Evolutionary conservation across 2,329 filamentous ascomycete genomes (phyloP).

Genomic region (Dryadomyces quercivorus): DNA sequence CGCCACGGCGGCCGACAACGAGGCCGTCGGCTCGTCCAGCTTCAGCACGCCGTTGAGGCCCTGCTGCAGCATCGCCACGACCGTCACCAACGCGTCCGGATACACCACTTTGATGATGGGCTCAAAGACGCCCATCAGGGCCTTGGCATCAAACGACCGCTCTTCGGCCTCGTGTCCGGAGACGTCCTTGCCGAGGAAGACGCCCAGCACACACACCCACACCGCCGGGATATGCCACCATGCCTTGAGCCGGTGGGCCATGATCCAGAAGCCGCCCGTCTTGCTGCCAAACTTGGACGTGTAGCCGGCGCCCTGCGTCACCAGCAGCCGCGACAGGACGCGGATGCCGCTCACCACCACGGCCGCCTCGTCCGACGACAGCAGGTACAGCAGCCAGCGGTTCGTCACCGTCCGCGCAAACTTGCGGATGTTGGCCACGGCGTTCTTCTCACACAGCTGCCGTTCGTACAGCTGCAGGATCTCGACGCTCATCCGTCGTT

Average conservation of each 20-base stretch:
- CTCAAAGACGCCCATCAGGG: conserved; percentile 56
- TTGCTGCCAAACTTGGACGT: conserved; percentile 74
- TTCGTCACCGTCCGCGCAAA: conserved; percentile 94
- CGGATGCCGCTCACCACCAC: conserved; percentile 71
- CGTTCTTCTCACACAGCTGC: conserved; percentile 63
- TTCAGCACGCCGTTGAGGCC: conserved; percentile 61
- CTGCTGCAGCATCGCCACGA: conserved; percentile 77
- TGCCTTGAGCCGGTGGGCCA: conserved; percentile 67
- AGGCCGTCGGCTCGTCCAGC: conserved; percentile 28
- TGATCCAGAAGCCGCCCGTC: conserved; percentile 75
- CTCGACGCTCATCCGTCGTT: conserved; percentile 59
- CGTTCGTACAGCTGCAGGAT: conserved; percentile 68
- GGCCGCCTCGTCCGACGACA: conserved; percentile 75
- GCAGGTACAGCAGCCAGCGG: conserved; percentile 88
- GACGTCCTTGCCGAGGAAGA: conserved; percentile 77
- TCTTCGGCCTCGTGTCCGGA: conserved; percentile 46
- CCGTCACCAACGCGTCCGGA: conserved; percentile 66
- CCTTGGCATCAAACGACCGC: conserved; percentile 35
- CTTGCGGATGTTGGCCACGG: conserved; percentile 59
- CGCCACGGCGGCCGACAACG: not conserved
- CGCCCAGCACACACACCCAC: conserved; percentile 80
- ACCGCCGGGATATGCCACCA: conserved; percentile 82
- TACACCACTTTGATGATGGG: conserved; percentile 52
- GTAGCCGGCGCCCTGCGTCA: conserved; percentile 71
- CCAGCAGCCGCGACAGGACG: conserved; percentile 71